phyloP scores from a whole-genome alignment of 441 rosid genomes.

The Aquilaria agallochum region DNA sequence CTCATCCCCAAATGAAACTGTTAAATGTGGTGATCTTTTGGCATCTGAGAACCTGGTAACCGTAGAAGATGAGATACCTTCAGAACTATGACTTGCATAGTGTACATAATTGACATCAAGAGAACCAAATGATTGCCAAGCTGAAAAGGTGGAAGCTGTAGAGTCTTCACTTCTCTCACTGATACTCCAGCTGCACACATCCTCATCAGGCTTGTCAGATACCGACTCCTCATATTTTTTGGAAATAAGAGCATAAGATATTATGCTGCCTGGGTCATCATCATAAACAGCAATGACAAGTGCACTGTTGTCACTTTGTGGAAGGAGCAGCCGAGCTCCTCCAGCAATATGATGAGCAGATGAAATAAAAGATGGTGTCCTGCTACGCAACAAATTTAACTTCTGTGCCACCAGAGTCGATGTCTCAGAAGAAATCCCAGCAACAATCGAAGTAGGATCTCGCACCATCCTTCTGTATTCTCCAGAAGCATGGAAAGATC shows the following conservation, averaged over 20 bases:
- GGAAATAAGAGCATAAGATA: slow-evolving; percentile 82
- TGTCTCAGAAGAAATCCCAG: slow-evolving; percentile 57
- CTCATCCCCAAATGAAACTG: slow-evolving; percentile 63
- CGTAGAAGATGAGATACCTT: slow-evolving; percentile 41
- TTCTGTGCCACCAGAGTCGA: slow-evolving; percentile 70
- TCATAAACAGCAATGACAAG: slow-evolving; percentile 81
- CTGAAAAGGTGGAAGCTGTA: slow-evolving; percentile 42
- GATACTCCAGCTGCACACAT: slow-evolving; percentile 34
- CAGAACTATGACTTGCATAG: slow-evolving; percentile 51
- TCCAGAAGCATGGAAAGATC: slow-evolving; percentile 92
- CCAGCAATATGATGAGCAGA: slow-evolving; percentile 63
- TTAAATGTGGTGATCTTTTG: slow-evolving; percentile 69
- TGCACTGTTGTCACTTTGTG: slow-evolving; percentile 45
- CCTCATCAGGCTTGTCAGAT: slow-evolving; percentile 35
- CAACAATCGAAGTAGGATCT: slow-evolving; percentile 66
- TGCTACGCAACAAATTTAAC: slow-evolving; percentile 48
- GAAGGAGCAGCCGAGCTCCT: slow-evolving; percentile 73
- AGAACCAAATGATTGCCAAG: slow-evolving; percentile 71
- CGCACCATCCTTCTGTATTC: slow-evolving; percentile 76
- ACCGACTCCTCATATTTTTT: slow-evolving; percentile 79
- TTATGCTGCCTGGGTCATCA: slow-evolving; percentile 79
- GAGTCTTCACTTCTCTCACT: slow-evolving; percentile 36
- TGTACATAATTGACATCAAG: slow-evolving; percentile 56
- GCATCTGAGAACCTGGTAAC: slow-evolving; percentile 38
- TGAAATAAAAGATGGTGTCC: slow-evolving; percentile 47